Evolutionary conservation across 495 filamentous ascomycete genomes (phyloP), one percentile per base, ranked within the genome.

Genomic region (Neurospora terricola): DNA sequence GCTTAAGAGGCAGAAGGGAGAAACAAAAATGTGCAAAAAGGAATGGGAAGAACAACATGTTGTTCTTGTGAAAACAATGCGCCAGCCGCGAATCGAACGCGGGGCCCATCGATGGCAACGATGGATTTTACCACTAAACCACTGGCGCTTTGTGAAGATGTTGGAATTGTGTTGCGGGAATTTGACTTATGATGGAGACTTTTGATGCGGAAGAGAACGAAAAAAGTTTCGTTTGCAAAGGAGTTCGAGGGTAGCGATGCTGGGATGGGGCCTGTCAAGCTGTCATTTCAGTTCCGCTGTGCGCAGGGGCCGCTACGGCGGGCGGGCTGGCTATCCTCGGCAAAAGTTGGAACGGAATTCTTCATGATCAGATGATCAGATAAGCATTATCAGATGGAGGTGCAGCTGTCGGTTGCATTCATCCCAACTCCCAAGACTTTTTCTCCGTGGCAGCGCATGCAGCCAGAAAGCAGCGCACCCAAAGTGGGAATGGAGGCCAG

Each of bases 91-190:
- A 84, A 84, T 84, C 83, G 83, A 84, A 84, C 83, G 78, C 83
- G 83, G 83, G 83, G 83, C 83, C 81, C 83, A 84, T 84, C 83
- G 82, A 84, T 84, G 83, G 83, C 83, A 84, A 84, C 83, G 83
- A 84, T 84, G 83, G 81, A 84, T 84, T 84, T 84, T 84, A 84
- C 83, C 83, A 84, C 83, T 84, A 84, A 84, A 84, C 82, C 82
- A 84, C 82, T 82, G 80, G 54, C 54, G 54, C 54, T 62, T 30
- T 62, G 23, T 16, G 23, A 30, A 2, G 45, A 14, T 54, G 45
- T 59, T 59, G 48, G 5, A 3, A 12, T 12, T 59, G 2, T 27
- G 4, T 11, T 21, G 43, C n/a, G 21, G 48, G 11, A 27, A 14
- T 59, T 27, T 5, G 48, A 27, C 10, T 27, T 27, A 59, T 59